Evolutionary conservation across 2,329 filamentous ascomycete species (phyloP).

Genomic region (Colletotrichum cuscutae): DNA sequence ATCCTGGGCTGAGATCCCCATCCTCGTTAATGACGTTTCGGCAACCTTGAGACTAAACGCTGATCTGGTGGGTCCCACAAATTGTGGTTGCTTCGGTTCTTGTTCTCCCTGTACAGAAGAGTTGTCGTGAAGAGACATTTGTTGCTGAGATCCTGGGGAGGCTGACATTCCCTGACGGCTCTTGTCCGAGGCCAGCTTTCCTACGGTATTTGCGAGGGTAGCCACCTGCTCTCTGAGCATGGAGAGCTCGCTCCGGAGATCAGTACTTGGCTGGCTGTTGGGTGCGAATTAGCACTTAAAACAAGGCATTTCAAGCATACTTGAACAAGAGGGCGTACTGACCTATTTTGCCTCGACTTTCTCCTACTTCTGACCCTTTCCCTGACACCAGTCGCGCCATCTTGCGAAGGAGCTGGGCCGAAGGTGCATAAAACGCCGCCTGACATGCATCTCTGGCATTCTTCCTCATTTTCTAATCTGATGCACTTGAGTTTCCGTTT

Average conservation of each 20-base stretch:
- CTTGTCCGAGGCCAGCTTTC: conserved; percentile 40
- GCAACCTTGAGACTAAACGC: conserved; percentile 48
- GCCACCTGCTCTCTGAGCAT: conserved; percentile 45
- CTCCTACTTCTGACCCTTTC: background rate
- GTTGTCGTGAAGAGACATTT: conserved; percentile 4
- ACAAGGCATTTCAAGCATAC: no score
- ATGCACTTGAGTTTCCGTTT: conserved; percentile 54
- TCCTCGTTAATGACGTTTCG: conserved; percentile 46
- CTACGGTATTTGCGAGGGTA: conserved; percentile 40
- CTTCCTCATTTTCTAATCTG: conserved; percentile 37
- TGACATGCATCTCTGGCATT: conserved; percentile 45
- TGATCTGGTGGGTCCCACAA: conserved; percentile 49
- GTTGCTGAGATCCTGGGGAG: conserved; percentile 15
- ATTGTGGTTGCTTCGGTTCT: conserved; percentile 46
- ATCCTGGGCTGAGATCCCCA: conserved; percentile 43
- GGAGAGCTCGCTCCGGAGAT: conserved; percentile 41
- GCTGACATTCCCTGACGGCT: background rate
- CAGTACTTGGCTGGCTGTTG: conserved; percentile 26
- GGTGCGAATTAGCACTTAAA: background rate
- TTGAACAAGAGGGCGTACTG: background rate
- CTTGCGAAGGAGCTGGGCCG: conserved; percentile 39
- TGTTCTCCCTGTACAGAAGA: conserved; percentile 7
- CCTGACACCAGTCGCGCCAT: conserved; percentile 30
- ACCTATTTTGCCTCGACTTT: conserved; percentile 7
- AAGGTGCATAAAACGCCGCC: conserved; percentile 39